These are phyloP conservation scores for Akanthomyces lecanii DNA, from an alignment of 2,329 filamentous ascomycete species.

Conservation along the genomic window DNA sequence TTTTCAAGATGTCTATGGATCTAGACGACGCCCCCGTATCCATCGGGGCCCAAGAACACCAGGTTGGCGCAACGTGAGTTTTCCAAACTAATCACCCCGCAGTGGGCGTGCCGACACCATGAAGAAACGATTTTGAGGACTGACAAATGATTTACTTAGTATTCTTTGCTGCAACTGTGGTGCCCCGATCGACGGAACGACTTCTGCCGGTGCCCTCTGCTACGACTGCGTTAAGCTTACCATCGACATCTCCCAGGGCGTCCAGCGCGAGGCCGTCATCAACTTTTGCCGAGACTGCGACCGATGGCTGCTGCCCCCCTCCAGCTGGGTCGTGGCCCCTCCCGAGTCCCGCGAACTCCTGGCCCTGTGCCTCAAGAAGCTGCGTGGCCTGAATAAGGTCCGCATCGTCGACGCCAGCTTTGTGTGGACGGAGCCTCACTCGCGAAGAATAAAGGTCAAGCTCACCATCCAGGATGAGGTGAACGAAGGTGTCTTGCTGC, in stretches of 20 bases:
- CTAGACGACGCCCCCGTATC: conserved; percentile 40
- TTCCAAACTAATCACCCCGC: conserved; percentile 7
- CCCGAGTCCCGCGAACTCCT: conserved; percentile 90
- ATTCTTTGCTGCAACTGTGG: conserved; percentile 98
- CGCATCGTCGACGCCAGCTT: conserved; percentile 94
- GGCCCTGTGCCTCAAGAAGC: conserved; percentile 82
- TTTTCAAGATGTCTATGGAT: conserved; percentile 39
- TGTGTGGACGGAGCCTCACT: conserved; percentile 98
- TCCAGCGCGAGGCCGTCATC: conserved; percentile 83
- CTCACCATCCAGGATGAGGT: conserved; percentile 80
- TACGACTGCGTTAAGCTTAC: conserved; percentile 95
- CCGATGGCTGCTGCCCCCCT: conserved; percentile 83
- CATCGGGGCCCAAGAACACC: conserved; percentile 31
- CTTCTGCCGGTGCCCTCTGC: conserved; percentile 80
- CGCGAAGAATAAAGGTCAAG: conserved; percentile 86
- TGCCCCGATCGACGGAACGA: conserved; percentile 88
- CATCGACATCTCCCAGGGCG: conserved; percentile 85
- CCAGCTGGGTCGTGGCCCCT: conserved; percentile 77
- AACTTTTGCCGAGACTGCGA: conserved; percentile 95
- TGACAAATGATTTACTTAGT: conserved; percentile 35
- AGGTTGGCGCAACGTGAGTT: conserved; percentile 39
- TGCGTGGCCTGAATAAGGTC: conserved; percentile 82
- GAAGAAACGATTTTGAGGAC: background rate
- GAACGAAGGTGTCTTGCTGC: conserved; percentile 63
- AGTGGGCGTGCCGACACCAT: background rate